Evolutionary conservation across 2,329 filamentous ascomycete genomes (phyloP).

Genomic region (Sclerotinia sclerotiorum): DNA sequence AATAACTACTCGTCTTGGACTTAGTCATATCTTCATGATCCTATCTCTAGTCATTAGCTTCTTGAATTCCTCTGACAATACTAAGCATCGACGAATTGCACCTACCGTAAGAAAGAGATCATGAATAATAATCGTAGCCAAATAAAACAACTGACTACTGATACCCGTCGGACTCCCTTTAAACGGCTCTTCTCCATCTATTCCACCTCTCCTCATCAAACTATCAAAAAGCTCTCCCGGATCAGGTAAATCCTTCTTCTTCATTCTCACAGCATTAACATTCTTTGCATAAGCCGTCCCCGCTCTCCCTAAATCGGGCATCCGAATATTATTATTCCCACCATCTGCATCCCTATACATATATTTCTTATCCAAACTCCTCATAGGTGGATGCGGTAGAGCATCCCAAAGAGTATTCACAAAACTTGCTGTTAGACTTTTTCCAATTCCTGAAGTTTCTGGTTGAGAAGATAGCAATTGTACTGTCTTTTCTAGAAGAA

Average conservation of each 20-base stretch:
- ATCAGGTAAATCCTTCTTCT: constrained; percentile 61
- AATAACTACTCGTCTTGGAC: constrained; percentile 42
- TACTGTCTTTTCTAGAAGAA: constrained; percentile 73
- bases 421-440: constrained; percentile 61
- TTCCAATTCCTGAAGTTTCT: constrained; percentile 1
- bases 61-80: neutral
- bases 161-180: constrained; percentile 44
- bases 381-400: constrained; percentile 69
- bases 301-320: constrained; percentile 65
- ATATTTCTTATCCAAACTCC: constrained; percentile 62
- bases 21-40: constrained; percentile 20
- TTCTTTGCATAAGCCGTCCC: constrained; percentile 65
- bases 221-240: constrained; percentile 57
- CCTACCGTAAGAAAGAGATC: constrained; percentile 45
- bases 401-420: constrained; percentile 68
- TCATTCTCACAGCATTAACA: constrained; percentile 57
- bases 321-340: constrained; percentile 50
- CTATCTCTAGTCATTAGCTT: neutral
- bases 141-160: constrained; percentile 49
- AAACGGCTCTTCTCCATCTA: neutral
- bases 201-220: constrained; percentile 56
- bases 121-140: constrained; percentile 53
- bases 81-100: neutral
- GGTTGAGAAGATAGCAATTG: constrained; percentile 29
- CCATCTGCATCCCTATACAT: constrained; percentile 65